Evolutionary conservation across 495 filamentous ascomycete genomes (phyloP), one percentile per base, ranked within the genome.

Genomic region (Neurospora sp.): DNA sequence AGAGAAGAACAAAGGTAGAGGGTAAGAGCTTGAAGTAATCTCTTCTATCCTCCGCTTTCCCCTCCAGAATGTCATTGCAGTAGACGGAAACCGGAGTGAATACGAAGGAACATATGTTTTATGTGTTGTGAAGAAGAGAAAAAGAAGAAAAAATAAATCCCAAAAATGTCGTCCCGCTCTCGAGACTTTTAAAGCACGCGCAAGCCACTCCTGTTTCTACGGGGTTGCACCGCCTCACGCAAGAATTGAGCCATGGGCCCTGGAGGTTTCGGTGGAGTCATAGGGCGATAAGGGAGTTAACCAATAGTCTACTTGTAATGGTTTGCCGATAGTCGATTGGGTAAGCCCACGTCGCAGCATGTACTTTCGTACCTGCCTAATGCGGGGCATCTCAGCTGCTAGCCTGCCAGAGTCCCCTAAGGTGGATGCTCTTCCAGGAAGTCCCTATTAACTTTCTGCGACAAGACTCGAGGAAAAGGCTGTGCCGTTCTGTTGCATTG

Each of bases 41-140:
- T 78, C 65, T 74, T 92, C 89, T 92, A 79, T 88, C 91, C 88
- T 89, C 86, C 89, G 85, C 75, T 92, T 92, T 92, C 90, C 90
- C 90, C 89, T 92, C 91, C 88, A 88, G 85, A 82, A 84, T 85
- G 84, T 81, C 87, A 87, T 86, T 83, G 86, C 78, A 75, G 82
- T 82, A 77, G 83, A 84, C 83, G 79, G 80, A 87, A 88, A 85
- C 86, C 88, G 89, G 91, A 93, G 90, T 93, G 90, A 92, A 93
- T 93, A 88, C 86, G 89, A 87, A 91, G 90, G 91, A 89, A 88
- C 80, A 39, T 44, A 35, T 73, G 74, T 77, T 79, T 86, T 88
- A 89, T 90, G 77, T 72, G 82, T 87, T 84, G 89, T 84, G 82
- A 82, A 78, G 82, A 86, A 81, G 81, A 80, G 82, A 86, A 81